These are phyloP conservation scores for Plectosphaerella plurivora DNA, from an alignment of 2,329 filamentous ascomycete species.

Conservation along the genomic window DNA sequence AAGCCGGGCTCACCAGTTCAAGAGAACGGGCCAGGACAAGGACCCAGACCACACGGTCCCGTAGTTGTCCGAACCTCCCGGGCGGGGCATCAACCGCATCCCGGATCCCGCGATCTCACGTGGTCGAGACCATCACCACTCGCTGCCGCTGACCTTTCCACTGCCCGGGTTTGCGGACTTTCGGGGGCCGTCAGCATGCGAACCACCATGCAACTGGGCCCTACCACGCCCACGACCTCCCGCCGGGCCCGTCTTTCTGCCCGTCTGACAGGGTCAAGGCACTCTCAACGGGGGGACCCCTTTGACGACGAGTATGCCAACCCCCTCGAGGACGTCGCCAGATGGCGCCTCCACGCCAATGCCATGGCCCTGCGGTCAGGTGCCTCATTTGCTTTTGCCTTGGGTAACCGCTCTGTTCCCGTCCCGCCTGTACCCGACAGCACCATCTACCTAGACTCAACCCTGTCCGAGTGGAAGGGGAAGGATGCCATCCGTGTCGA, in stretches of 20 bases:
- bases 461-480: conserved; percentile 29
- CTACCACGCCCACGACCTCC: background rate
- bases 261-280: background rate
- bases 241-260: background rate
- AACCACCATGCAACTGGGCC: background rate
- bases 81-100: too few species aligned
- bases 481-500: conserved; percentile 40
- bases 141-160: background rate
- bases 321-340: conserved; percentile 35
- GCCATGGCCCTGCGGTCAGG: conserved; percentile 39
- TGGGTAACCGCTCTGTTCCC: conserved; percentile 35
- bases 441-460: conserved; percentile 38
- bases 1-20: too few species aligned
- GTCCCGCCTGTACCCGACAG: conserved; percentile 30
- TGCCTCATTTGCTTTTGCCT: conserved; percentile 36
- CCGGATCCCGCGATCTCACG: too few species aligned
- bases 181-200: background rate
- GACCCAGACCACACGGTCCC: too few species aligned
- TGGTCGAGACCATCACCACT: background rate
- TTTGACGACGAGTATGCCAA: conserved; percentile 32
- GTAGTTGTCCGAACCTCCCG: too few species aligned
- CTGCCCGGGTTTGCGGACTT: background rate
- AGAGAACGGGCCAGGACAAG: too few species aligned
- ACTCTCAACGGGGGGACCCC: background rate
- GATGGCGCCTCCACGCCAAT: conserved; percentile 37